phyloP scores from a whole-genome alignment of 2,329 filamentous ascomycete species.

The Fusarium xylarioides region DNA sequence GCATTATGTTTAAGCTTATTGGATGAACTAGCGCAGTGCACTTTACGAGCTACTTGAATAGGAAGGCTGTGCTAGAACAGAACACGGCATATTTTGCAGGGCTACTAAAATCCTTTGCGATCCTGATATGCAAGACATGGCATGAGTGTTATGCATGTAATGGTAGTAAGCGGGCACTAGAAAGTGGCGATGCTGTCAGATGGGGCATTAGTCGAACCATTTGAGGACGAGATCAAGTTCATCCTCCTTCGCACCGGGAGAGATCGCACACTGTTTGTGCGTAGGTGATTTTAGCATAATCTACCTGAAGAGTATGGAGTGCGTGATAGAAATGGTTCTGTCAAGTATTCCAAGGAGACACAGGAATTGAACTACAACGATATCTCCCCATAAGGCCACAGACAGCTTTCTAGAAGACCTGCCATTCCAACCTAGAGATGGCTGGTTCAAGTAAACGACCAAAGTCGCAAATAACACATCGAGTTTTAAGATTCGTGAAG shows the following conservation, averaged over 20 bases:
- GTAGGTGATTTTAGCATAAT: too few species aligned
- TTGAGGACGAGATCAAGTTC: background rate
- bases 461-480: background rate
- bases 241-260: rapidly evolving
- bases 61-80: background rate
- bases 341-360: background rate
- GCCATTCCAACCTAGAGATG: background rate
- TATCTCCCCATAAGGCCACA: rapidly evolving
- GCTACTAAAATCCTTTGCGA: background rate
- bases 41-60: background rate
- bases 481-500: rapidly evolving
- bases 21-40: background rate
- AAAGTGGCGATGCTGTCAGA: background rate
- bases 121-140: background rate
- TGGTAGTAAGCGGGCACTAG: background rate
- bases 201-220: rapidly evolving
- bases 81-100: background rate
- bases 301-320: rapidly evolving
- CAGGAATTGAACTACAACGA: background rate
- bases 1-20: background rate
- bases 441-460: background rate
- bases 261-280: rapidly evolving
- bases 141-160: rapidly evolving
- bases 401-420: background rate
- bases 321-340: rapidly evolving